Base-by-base conservation (phyloP, 345 rosid genomes). In the Durio zibethinus region DNA sequence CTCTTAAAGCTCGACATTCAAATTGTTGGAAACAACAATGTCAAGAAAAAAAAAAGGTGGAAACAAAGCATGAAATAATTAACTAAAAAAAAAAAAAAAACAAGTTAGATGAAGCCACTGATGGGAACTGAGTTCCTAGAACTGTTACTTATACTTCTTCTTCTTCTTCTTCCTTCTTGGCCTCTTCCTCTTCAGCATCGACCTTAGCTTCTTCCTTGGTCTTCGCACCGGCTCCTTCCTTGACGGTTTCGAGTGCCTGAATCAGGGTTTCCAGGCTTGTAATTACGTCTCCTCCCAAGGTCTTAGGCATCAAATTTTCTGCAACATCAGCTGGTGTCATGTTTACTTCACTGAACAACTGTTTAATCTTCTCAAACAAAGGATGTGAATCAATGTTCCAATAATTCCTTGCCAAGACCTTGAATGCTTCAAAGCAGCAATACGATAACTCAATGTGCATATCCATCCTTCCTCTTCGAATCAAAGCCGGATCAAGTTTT, bases 391-490 rank as follows among this genome's bases (percentile, higher is more conserved):
- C 86, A 54, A 83, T 57, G 7, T 78, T 73, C 20, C 76, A 48
- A 71, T 87, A 85, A 64, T 83, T 85, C 76, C 45, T 83, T 21
- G 87, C 87, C 1, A 87, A 70, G 31, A 75, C 65, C 80, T 80
- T 85, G 79, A 87, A 83, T 29, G 88, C 84, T 45, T 85, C 88
- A 43, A 80, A 83, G 36, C 76, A 21, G 56, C 88, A 87, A 61
- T 85, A 85, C 10, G 87, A 87, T 72, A 85, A 36, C 74, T 83
- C 84, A 5, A 85, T 76, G 54, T 79, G 88, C 80, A 78, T 83
- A 48, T 82, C 88, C 87, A 87, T 85, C 40, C 88, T 65, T 38
- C 90, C 90, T 66, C 81, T 83, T 56, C 90, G 79, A 18, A 85
- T 87, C 1, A 87, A 36, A 38, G 88, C 90, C 0, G 85, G 87